Conservation (phyloP, 2,329 filamentous ascomycete species). For the Aspergillus japonicus region DNA sequence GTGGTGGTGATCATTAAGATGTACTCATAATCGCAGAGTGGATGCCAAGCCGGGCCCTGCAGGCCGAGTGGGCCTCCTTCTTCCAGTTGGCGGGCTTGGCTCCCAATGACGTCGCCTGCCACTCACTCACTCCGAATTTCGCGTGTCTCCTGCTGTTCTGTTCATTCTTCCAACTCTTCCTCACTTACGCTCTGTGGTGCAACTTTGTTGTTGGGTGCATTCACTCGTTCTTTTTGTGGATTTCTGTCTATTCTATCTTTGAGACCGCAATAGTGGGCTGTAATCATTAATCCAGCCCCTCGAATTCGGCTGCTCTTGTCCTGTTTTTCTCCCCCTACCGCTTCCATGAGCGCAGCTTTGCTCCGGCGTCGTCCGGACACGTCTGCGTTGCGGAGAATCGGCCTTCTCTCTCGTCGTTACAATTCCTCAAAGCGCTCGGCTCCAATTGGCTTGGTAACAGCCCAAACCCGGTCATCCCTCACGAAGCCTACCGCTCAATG, state of each 20-base stretch:
- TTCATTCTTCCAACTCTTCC: background rate
- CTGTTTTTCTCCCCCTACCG: constrained; percentile 7
- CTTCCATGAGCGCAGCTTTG: constrained; percentile 34
- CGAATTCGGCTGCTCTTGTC: background rate
- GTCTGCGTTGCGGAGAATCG: constrained; percentile 29
- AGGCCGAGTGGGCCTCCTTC: constrained; percentile 1
- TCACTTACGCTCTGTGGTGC: background rate
- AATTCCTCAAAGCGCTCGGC: constrained; percentile 16
- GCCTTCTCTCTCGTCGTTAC: constrained; percentile 22
- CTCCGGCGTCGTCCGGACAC: constrained; percentile 31
- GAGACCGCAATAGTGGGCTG: background rate
- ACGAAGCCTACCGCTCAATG: constrained; percentile 25
- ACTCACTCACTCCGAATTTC: background rate
- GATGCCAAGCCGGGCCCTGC: constrained; percentile 9
- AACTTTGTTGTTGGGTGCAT: background rate
- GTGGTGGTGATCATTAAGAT: no score
- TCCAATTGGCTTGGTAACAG: constrained; percentile 13
- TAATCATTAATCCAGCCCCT: background rate
- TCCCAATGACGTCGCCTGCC: constrained; percentile 4
- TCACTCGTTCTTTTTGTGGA: constrained; percentile 7
- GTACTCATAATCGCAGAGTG: background rate
- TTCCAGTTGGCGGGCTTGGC: background rate
- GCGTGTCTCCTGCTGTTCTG: background rate
- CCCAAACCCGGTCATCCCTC: constrained; percentile 21
- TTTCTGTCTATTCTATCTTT: constrained; percentile 8